phyloP scores from a whole-genome alignment of 2,329 filamentous ascomycete genomes.

The Microdochium paspali region DNA sequence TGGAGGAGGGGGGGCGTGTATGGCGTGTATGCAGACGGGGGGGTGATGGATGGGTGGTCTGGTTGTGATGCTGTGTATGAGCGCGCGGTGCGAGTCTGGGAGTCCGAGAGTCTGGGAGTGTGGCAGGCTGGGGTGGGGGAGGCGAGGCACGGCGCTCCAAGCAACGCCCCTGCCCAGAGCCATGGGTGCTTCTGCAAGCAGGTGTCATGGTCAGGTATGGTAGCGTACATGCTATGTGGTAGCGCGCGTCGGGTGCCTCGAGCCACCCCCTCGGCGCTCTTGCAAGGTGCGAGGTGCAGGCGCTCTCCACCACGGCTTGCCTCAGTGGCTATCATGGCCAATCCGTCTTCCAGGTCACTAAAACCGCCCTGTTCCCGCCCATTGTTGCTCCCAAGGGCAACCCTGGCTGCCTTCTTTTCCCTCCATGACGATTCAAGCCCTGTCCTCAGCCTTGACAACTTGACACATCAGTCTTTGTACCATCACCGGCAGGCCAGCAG shows the following conservation, averaged over 20 bases:
- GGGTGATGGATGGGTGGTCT: too few species aligned
- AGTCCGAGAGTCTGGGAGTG: too few species aligned
- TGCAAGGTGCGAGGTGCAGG: too few species aligned
- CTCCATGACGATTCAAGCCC: background rate
- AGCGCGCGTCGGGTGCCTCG: background rate
- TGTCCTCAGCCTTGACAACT: background rate
- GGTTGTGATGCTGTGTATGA: too few species aligned
- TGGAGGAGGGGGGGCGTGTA: background rate
- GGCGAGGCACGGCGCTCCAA: too few species aligned
- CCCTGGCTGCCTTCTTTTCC: background rate
- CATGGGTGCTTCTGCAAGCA: background rate
- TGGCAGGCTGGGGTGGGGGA: too few species aligned
- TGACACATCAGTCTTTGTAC: background rate
- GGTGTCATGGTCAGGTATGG: background rate
- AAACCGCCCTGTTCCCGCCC: constrained; percentile 1
- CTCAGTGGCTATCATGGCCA: background rate
- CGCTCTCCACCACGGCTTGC: background rate
- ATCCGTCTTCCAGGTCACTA: background rate
- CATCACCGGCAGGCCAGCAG: background rate
- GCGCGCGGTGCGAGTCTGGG: too few species aligned
- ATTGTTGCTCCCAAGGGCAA: background rate
- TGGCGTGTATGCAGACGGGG: too few species aligned
- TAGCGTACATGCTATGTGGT: background rate
- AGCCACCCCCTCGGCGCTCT: background rate
- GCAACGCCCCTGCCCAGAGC: too few species aligned